Evolutionary conservation across 2,329 filamentous ascomycete species (phyloP), one percentile per base, ranked within the genome.

Genomic region (Aspergillus clavatus): DNA sequence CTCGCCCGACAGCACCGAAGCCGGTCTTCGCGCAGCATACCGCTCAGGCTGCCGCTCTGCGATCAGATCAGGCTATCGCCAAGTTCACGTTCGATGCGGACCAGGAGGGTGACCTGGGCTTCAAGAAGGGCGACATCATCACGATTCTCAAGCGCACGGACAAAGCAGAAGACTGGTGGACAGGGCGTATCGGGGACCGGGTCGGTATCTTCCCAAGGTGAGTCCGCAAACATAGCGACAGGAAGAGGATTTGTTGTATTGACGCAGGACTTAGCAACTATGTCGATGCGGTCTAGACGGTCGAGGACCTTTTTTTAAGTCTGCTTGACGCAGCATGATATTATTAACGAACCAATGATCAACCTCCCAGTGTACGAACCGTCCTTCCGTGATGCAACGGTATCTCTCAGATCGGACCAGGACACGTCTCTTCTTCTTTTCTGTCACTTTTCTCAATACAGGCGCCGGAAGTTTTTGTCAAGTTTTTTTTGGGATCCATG

Each of bases 141-240:
- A 96, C 89, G 1, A 89, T 98, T 46, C 67, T 95, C 46, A 96
- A 98, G 75, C 86, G 87, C 69, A 97, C 91, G 4, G 88, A 97
- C 4, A 96, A 86, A 57, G 86, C 88, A 47, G 90, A 89, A 46
- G 91, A 97, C 67, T 97, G 91, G 91, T 97, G 91, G 93, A 97
- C 91, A 14, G 93, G 93, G 21, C 84, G 86, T 69, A 83, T 96
- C 60, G 90, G 90, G 23, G 79, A 82, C 54, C 80, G 83, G 56
- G 87, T 90, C 44, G 93, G 93, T 28, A 95, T 96, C 54, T 98
- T 98, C 70, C 93, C 93, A 0, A 93, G 87, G 79, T 81, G 71
- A 53, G 72, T 24, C 23, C 14, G 16, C 40, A 14, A n/a, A 27
- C 7, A 40, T 38, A 22, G 19, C 37, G 24, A n/a, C 24, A 16